These are phyloP conservation scores for Pseudopyricularia javanii DNA, from an alignment of 2,329 filamentous ascomycete genomes.

Conservation along the genomic window DNA sequence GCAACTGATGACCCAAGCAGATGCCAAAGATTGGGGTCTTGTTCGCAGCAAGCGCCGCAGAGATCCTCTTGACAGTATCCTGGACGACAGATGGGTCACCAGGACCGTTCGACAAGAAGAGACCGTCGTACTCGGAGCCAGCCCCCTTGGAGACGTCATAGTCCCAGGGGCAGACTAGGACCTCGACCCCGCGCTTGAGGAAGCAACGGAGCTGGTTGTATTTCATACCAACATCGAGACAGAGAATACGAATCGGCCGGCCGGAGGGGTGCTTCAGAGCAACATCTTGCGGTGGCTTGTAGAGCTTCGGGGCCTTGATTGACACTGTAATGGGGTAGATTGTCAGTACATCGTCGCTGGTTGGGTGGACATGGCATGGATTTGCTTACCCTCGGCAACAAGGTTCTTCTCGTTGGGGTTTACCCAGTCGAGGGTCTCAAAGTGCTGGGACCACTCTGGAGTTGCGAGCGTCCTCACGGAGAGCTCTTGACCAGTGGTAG, in stretches of 20 bases:
- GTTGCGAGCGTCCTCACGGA: conserved; percentile 16
- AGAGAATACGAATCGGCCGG: conserved; percentile 74
- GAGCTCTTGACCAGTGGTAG: conserved; percentile 22
- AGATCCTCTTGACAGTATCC: conserved; percentile 67
- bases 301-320: conserved; percentile 74
- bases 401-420: conserved; percentile 90
- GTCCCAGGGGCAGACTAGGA: conserved; percentile 91
- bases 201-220: conserved; percentile 96
- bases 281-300: conserved; percentile 58
- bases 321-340: conserved; percentile 51
- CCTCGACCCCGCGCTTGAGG: conserved; percentile 80
- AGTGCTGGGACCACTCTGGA: conserved; percentile 40
- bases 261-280: conserved; percentile 81
- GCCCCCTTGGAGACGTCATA: conserved; percentile 73
- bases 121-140: conserved; percentile 80
- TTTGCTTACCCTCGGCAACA: conserved; percentile 73
- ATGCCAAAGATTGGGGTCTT: conserved; percentile 89
- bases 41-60: conserved; percentile 62
- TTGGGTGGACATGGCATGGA: background rate
- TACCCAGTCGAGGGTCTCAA: conserved; percentile 75
- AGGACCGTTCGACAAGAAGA: conserved; percentile 96
- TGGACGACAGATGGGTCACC: conserved; percentile 85
- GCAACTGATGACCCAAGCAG: conserved; percentile 86
- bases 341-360: background rate
- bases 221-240: conserved; percentile 94